Base-by-base conservation (phyloP, 768 basidiomycete species). In the Psilocybe cubensis region DNA sequence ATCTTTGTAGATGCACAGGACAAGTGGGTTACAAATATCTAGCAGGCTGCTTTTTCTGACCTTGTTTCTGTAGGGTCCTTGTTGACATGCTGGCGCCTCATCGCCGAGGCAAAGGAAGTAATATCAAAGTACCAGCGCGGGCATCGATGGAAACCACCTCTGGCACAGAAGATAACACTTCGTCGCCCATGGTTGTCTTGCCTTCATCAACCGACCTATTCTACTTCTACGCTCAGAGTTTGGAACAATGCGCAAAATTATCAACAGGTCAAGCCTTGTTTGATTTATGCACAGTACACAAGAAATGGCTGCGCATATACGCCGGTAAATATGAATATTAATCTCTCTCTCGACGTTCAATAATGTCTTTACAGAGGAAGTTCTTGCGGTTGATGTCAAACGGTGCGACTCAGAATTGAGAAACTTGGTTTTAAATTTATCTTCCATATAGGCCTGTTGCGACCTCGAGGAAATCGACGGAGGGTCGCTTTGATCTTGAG, bases 1-100 rank as follows among this genome's bases (percentile, higher is more conserved):
- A 86, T 99, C 35, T 98, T 96, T 65, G 89, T 98, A 42, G 93
- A 97, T 55, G 95, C 97, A 28, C 97, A 98, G 69, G 94, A 98
- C 79, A 94, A 89, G 94, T 93, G 60, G 31, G 81, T 66, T n/a
- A 21, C 10, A 14, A 9, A 44, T 25, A 24, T 43, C 4, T 8
- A 17, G 18, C 12, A 18, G n/a, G 0, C 9, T 24, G 43, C 3
- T 33, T n/a, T 58, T 17, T 58, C 14, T 46, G 33, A 20, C 29
- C 23, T 25, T 44, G 52, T 35, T 14, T 51, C 8, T 29, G 24
- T 28, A 97, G 95, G 70, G 89, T 91, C 4, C 82, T 98, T 18
- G 75, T 90, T 1, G 96, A 96, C 63, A 96, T 98, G 92, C 79
- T 98, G 27, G 85, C 89, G 3, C 83, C 87, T 17, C 91, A 96